Evolutionary conservation across 345 rosid species (phyloP).

Genomic region (Pugionium cornutum): DNA sequence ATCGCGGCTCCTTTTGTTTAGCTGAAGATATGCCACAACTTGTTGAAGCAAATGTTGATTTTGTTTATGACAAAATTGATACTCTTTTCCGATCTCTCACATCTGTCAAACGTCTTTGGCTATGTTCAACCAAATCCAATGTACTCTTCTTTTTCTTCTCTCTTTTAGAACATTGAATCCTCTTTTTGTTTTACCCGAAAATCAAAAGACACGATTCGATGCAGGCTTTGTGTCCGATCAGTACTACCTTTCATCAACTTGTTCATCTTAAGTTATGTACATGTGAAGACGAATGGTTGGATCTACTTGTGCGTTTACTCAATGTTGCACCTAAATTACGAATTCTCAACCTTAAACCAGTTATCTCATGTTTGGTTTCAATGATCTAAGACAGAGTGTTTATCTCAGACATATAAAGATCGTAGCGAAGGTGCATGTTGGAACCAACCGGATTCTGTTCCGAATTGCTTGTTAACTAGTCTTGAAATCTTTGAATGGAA

Average conservation of each 20-base stretch:
- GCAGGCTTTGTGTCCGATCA: neutral
- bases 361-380: constrained; percentile 5
- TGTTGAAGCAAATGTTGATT: neutral
- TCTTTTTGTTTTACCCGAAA: neutral
- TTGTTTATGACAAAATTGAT: neutral
- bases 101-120: neutral
- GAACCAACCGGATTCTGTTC: constrained; percentile 5
- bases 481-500: constrained; percentile 24
- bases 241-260: constrained; percentile 6
- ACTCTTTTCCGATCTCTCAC: neutral
- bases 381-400: neutral
- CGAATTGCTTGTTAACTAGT: constrained; percentile 10
- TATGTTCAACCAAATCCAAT: constrained; percentile 1
- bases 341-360: constrained; percentile 16
- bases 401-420: neutral
- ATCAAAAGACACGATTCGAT: neutral
- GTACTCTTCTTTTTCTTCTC: neutral
- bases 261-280: constrained; percentile 12
- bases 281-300: neutral
- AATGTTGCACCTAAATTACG: neutral
- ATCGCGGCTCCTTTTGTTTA: constrained; percentile 1
- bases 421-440: neutral
- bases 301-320: constrained; percentile 11
- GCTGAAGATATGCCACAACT: constrained; percentile 14
- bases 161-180: neutral